Percentiles rank a stretch among this genome's conserved stretches.
Evolutionary conservation across 805 yeast genomes (phyloP).

Genomic region (Gaillardinia entomophila): DNA sequence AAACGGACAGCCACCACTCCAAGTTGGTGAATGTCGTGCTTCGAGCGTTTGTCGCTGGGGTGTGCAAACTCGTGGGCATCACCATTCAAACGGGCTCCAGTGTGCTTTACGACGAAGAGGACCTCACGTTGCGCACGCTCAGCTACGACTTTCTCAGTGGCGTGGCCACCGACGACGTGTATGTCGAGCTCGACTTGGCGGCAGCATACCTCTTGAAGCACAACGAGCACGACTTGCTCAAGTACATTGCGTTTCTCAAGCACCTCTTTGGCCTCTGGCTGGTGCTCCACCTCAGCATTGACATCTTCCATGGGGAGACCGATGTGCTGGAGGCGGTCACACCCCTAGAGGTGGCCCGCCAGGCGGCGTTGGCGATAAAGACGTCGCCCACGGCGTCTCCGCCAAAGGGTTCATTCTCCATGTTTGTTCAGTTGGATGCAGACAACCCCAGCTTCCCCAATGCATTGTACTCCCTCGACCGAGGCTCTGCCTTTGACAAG

Average conservation of each 20-base stretch:
- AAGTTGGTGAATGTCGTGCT: slow-evolving; percentile 46
- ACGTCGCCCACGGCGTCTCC: slow-evolving; percentile 1
- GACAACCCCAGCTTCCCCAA: slow-evolving; percentile 34
- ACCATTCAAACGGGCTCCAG: slow-evolving; percentile 45
- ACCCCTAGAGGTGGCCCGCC: slow-evolving; percentile 12
- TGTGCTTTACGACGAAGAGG: slow-evolving; percentile 73
- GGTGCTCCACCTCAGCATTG: neutral
- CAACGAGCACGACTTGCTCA: neutral
- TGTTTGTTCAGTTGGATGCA: slow-evolving; percentile 29
- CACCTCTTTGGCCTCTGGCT: slow-evolving; percentile 3
- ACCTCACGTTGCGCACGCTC: slow-evolving; percentile 60
- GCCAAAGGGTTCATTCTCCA: slow-evolving; percentile 25
- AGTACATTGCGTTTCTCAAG: neutral
- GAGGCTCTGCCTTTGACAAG: slow-evolving; percentile 13
- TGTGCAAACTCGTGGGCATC: slow-evolving; percentile 49
- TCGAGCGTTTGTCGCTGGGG: slow-evolving; percentile 45
- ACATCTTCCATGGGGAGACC: neutral
- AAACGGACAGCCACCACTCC: slow-evolving; percentile 10
- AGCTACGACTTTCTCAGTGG: slow-evolving; percentile 33
- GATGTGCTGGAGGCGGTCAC: neutral
- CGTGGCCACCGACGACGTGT: slow-evolving; percentile 15
- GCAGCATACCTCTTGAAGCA: slow-evolving; percentile 10
- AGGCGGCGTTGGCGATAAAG: neutral
- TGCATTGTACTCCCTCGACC: slow-evolving; percentile 18
- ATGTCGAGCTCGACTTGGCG: slow-evolving; percentile 26